These are phyloP conservation scores for Xylaria sp. DNA, from an alignment of 2,329 filamentous ascomycete species.

Conservation along the genomic window DNA sequence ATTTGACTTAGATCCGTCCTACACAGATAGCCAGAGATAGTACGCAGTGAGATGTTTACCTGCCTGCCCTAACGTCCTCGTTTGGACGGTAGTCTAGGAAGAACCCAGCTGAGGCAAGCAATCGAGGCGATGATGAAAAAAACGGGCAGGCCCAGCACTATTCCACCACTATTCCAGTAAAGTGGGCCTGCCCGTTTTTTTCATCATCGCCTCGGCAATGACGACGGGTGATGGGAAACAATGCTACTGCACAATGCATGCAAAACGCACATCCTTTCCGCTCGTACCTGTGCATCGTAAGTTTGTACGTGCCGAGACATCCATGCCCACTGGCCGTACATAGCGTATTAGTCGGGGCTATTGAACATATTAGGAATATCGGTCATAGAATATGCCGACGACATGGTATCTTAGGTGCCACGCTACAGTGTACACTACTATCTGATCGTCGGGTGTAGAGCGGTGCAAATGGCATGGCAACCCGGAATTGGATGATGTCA, in stretches of 20 bases:
- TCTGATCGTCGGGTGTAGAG: not conserved
- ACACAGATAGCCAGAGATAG: too few relatives aligned
- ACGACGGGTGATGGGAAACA: slow-evolving; percentile 22
- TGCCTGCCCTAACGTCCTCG: not conserved
- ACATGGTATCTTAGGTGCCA: not conserved
- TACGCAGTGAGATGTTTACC: not conserved
- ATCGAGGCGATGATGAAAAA: too few relatives aligned
- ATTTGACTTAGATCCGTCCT: not conserved
- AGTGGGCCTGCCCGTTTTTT: too few relatives aligned
- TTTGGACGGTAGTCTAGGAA: not conserved
- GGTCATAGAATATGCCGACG: slow-evolving; percentile 2
- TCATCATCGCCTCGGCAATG: too few relatives aligned
- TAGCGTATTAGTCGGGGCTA: not conserved
- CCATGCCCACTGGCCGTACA: not conserved
- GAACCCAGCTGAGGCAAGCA: not conserved
- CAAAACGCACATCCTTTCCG: slow-evolving; percentile 25
- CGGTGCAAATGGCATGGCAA: slow-evolving; percentile 23
- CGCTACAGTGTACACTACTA: not conserved
- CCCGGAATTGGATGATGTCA: slow-evolving; percentile 16
- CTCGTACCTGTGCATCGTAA: not conserved
- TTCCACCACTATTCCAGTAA: too few relatives aligned
- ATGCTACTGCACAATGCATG: slow-evolving; percentile 13
- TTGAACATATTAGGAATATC: not conserved
- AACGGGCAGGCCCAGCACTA: too few relatives aligned
- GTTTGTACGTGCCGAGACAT: not conserved